phyloP scores from a whole-genome alignment of 139 green algal species.

The Zygnema circumcarinatum region DNA sequence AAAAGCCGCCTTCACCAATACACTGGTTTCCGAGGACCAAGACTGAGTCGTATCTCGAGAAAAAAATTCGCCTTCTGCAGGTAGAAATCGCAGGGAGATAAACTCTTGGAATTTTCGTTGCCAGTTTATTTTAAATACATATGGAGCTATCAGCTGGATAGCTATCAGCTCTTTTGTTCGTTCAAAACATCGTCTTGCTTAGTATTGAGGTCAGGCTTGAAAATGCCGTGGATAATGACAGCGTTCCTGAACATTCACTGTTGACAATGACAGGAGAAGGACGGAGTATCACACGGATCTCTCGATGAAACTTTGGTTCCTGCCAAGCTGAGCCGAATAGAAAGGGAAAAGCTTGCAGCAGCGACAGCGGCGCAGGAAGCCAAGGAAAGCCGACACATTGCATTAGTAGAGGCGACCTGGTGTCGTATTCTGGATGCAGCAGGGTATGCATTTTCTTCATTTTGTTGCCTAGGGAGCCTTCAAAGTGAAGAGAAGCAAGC shows the following conservation, averaged over 20 bases:
- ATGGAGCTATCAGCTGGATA: neutral
- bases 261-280: constrained; percentile 22
- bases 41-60: constrained; percentile 27
- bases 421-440: constrained; percentile 56
- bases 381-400: neutral
- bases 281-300: neutral
- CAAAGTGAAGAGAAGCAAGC: too few species aligned
- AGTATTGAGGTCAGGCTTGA: neutral
- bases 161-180: neutral
- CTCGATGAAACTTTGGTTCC: constrained; percentile 24
- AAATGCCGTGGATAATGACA: neutral
- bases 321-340: constrained; percentile 32
- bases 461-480: too few species aligned
- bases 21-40: constrained; percentile 37
- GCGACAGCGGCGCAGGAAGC: constrained; percentile 27
- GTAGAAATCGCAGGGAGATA: neutral
- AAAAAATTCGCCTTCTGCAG: constrained; percentile 33
- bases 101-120: neutral
- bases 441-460: constrained; percentile 34
- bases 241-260: neutral
- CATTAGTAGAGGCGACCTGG: constrained; percentile 48
- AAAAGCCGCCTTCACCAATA: constrained; percentile 17
- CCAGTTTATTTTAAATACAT: neutral
- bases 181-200: neutral
- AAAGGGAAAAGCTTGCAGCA: constrained; percentile 49